These are phyloP conservation scores for Melanogaster broomeanus DNA, from an alignment of 768 basidiomycete genomes.

Conservation along the genomic window DNA sequence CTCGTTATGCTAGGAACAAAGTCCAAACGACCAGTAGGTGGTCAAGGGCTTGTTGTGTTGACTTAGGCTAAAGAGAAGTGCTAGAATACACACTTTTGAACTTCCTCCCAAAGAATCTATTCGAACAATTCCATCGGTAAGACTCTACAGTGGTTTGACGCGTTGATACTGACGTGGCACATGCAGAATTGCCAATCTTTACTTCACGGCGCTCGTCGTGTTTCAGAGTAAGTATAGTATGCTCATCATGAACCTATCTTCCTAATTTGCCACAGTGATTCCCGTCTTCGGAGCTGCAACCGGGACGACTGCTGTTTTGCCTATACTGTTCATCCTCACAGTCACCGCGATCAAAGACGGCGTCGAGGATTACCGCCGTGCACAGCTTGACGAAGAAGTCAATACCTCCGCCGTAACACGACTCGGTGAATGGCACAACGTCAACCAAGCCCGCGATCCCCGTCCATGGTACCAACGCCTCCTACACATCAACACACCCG, in stretches of 20 bases:
- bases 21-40: slow-evolving; percentile 88
- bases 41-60: not conserved
- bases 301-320: slow-evolving; percentile 79
- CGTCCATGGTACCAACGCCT: slow-evolving; percentile 75
- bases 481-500: slow-evolving; percentile 70
- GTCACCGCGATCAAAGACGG: slow-evolving; percentile 97
- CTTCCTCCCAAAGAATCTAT: slow-evolving; percentile 92
- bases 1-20: slow-evolving; percentile 88
- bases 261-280: slow-evolving; percentile 57
- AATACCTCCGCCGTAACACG: slow-evolving; percentile 94
- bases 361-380: slow-evolving; percentile 93
- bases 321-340: slow-evolving; percentile 80
- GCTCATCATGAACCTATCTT: not conserved
- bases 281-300: slow-evolving; percentile 88
- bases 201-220: slow-evolving; percentile 83
- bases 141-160: slow-evolving; percentile 14
- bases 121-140: slow-evolving; percentile 90
- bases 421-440: slow-evolving; percentile 86
- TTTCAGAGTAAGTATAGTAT: slow-evolving; percentile 59
- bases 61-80: not conserved
- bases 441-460: slow-evolving; percentile 81
- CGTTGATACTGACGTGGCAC: not conserved
- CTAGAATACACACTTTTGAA: slow-evolving; percentile 91
- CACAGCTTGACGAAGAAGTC: slow-evolving; percentile 84
- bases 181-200: slow-evolving; percentile 83